A percentile compares a stretch with the other conserved stretches of the same genome.
Conservation (phyloP, 1,139 yeast genomes). For the Suhomyces kunorum region DNA sequence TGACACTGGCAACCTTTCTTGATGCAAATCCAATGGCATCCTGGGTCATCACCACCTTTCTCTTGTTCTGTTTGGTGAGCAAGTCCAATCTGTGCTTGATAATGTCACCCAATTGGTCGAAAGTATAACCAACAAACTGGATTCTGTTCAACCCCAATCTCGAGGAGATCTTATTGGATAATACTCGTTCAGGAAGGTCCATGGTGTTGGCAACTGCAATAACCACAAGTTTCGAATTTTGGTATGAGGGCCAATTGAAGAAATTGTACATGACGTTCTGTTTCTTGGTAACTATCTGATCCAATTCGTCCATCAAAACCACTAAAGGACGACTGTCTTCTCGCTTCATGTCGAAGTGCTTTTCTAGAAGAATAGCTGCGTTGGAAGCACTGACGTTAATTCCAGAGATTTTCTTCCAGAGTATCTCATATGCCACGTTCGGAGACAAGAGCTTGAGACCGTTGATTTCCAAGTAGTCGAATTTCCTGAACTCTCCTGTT, state of each 20-base stretch:
- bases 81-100: conserved; percentile 69
- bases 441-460: conserved; percentile 88
- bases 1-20: conserved; percentile 90
- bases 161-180: conserved; percentile 87
- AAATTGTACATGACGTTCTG: conserved; percentile 93
- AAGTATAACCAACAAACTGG: conserved; percentile 86
- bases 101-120: conserved; percentile 72
- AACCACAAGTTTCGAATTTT: conserved; percentile 76
- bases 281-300: conserved; percentile 81
- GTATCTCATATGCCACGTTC: conserved; percentile 74
- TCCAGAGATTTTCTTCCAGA: conserved; percentile 78
- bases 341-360: conserved; percentile 33
- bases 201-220: conserved; percentile 95
- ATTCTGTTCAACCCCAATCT: conserved; percentile 86
- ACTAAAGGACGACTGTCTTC: conserved; percentile 52
- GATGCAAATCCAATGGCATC: conserved; percentile 93
- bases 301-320: conserved; percentile 87
- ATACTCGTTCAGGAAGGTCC: conserved; percentile 90
- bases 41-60: conserved; percentile 50
- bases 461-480: conserved; percentile 82
- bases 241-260: conserved; percentile 94
- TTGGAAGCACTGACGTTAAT: conserved; percentile 62
- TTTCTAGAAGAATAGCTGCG: conserved; percentile 50
- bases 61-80: conserved; percentile 42
- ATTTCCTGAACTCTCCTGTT: conserved; percentile 53